phyloP scores from a whole-genome alignment of 129 eudicot genomes.

The Tagetes patula region DNA sequence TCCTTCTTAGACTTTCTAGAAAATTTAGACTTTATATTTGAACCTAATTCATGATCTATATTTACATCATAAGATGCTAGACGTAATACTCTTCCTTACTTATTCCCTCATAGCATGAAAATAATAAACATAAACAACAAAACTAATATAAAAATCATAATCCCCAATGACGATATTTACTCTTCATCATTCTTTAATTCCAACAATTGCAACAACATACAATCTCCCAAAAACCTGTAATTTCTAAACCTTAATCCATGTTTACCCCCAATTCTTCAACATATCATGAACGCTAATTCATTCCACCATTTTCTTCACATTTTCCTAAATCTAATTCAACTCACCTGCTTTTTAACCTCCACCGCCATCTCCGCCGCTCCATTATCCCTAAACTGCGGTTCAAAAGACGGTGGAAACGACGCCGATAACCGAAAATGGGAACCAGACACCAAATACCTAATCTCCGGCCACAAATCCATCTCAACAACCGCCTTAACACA shows the following conservation, averaged over 20 bases:
- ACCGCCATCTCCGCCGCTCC: constrained; percentile 21
- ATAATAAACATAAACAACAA: too few relatives aligned
- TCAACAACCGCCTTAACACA: constrained; percentile 42
- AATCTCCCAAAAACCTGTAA: background rate
- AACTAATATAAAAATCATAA: background rate
- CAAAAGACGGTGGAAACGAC: constrained; percentile 40
- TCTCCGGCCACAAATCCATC: constrained; percentile 41
- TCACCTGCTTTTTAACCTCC: background rate
- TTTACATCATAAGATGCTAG: too few relatives aligned
- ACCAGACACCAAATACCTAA: constrained; percentile 51
- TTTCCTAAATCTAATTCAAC: background rate
- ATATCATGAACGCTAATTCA: constrained; percentile 29
- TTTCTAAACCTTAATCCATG: constrained; percentile 31
- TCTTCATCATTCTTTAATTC: constrained; percentile 26
- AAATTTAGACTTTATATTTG: too few relatives aligned
- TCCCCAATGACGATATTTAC: constrained; percentile 13
- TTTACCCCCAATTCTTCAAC: background rate
- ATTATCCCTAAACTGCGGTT: constrained; percentile 49
- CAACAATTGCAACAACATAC: background rate
- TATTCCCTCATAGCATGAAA: too few relatives aligned
- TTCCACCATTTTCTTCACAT: background rate
- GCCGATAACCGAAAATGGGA: constrained; percentile 64
- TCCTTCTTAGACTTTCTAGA: too few relatives aligned
- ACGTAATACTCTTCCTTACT: too few relatives aligned
- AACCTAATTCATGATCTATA: too few relatives aligned